Percentiles rank a stretch among this genome's conserved stretches.
Conservation (phyloP, 1,139 yeast species). For the Saccharomyces hybrid region DNA sequence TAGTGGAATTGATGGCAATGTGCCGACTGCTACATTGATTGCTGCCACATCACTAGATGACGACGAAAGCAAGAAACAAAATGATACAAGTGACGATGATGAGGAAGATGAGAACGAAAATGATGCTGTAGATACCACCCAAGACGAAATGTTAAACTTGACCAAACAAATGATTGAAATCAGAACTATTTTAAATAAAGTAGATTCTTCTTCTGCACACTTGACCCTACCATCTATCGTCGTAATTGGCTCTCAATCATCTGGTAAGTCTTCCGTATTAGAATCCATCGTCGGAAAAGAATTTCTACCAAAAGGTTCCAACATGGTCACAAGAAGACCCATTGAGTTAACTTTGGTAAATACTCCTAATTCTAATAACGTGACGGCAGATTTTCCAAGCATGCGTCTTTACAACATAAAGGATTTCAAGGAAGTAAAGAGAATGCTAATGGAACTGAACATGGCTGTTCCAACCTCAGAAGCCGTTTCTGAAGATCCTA, state of each 20-base stretch:
- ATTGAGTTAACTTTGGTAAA: constrained; percentile 87
- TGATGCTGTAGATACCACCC: constrained; percentile 46
- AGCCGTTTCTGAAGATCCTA: constrained; percentile 86
- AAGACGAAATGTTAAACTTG: constrained; percentile 72
- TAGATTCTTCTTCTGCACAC: constrained; percentile 67
- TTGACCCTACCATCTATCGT: constrained; percentile 88
- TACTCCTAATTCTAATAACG: constrained; percentile 70
- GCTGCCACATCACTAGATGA: constrained; percentile 34
- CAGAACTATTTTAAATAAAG: constrained; percentile 64
- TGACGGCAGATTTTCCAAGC: constrained; percentile 91
- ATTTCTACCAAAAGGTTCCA: constrained; percentile 86
- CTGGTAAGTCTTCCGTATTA: constrained; percentile 91
- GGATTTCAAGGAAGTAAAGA: constrained; percentile 83
- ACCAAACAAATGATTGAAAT: constrained; percentile 97
- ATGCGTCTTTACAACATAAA: constrained; percentile 73
- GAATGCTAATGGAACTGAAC: constrained; percentile 75
- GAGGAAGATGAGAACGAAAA: constrained; percentile 36
- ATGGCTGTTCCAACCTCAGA: constrained; percentile 84
- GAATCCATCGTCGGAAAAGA: constrained; percentile 96
- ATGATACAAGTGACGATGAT: constrained; percentile 32
- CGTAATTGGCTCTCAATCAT: constrained; percentile 94
- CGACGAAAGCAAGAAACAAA: constrained; percentile 21
- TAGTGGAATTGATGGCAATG: constrained; percentile 31
- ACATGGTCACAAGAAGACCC: constrained; percentile 95
- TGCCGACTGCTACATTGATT: constrained; percentile 33